phyloP scores from a whole-genome alignment of 805 yeast species.

The Lipomyces starkeyi region DNA sequence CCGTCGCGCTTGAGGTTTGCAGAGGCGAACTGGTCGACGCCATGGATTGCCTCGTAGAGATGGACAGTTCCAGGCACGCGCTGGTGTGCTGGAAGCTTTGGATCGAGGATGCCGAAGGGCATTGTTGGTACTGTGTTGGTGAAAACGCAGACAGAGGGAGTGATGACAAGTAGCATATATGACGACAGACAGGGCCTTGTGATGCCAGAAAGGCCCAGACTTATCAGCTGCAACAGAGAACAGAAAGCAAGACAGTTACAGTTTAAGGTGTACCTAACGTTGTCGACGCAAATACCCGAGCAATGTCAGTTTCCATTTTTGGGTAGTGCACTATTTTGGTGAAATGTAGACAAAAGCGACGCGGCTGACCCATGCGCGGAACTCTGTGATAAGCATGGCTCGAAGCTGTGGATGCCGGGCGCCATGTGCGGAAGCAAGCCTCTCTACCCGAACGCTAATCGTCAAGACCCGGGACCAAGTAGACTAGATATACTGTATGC shows the following conservation, averaged over 20 bases:
- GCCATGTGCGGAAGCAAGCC: no score
- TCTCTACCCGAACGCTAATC: no score
- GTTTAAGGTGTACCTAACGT: no score
- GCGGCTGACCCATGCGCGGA: not conserved
- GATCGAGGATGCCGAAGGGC: constrained; percentile 35
- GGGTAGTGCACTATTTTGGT: not conserved
- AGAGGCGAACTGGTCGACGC: not conserved
- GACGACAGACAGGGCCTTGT: no score
- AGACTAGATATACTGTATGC: no score
- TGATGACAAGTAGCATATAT: no score
- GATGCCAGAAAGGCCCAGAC: no score
- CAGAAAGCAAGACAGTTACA: no score
- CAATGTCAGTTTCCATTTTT: not conserved
- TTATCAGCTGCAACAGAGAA: no score
- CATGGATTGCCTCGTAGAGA: constrained; percentile 19
- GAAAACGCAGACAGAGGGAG: not conserved
- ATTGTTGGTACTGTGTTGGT: constrained; percentile 3
- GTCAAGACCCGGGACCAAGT: no score
- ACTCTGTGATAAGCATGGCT: not conserved
- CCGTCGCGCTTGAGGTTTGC: constrained; percentile 49
- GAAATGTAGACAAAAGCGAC: no score
- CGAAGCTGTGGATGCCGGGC: no score
- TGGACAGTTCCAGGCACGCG: constrained; percentile 34
- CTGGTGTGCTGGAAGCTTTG: constrained; percentile 16
- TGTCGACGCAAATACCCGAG: not conserved